Evolutionary conservation across 2,329 filamentous ascomycete genomes (phyloP), one percentile per base, ranked within the genome.

Genomic region (Chaetothyriales sp.): DNA sequence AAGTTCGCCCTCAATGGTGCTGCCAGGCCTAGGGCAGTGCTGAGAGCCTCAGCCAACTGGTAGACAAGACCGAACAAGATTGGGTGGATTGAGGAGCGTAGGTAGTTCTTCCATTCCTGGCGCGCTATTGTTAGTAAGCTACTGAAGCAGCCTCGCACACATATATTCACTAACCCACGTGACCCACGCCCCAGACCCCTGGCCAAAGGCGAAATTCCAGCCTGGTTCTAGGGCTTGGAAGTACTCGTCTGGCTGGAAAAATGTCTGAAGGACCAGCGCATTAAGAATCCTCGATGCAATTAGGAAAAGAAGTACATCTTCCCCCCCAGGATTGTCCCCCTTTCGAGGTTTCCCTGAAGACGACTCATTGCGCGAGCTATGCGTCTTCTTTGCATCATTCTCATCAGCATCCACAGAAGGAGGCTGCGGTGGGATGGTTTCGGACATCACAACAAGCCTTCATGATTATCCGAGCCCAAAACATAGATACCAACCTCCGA

Each of bases 191-290:
- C 86, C 85, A 45, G 47, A 47, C 18, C 54, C 52, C 67, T 83
- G 85, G 19, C 89, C 89, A 74, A 95, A 95, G 2, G 86, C 85
- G 51, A 92, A 76, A 62, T 82, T 75, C 89, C 90, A 97, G 59
- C 92, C 92, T 50, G 92, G 90, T 71, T 98, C 92, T 45, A 97
- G 78, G 1, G 89, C 85, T 66, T 98, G 92, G 64, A 92, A 98
- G 73, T 87, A 97, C 69, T 98, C 92, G 72, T 98, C 92, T 25
- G 92, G 92, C 68, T 98, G 92, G 71, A 98, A 98, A 67, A 95
- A 98, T 18, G 92, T 97, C 58, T 79, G 75, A 52, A 94, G 74
- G 56, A 76, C 80, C 61, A 92, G 74, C 29, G 88, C 82, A 70
- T 95, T 95, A 65, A 86, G 67, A 58, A 90, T 76, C 51, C 92